Percentiles rank a stretch among this genome's conserved stretches.
phyloP scores from a whole-genome alignment of 208 protist species.

The Trypanosomatidae sp. region DNA sequence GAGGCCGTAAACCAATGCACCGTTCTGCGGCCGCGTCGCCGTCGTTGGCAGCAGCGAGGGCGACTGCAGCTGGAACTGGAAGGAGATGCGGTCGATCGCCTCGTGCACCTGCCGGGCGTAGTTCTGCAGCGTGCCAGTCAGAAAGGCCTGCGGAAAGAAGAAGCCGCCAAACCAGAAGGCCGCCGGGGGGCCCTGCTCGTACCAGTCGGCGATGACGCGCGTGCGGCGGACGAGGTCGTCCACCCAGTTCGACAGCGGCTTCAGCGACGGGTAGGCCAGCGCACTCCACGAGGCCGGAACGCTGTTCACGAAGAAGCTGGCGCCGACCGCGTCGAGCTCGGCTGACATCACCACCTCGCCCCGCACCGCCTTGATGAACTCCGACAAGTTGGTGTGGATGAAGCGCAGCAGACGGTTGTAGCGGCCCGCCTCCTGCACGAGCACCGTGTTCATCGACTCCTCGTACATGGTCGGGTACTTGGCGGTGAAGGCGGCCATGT shows the following conservation, averaged over 20 bases:
- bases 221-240: slow-evolving; percentile 93
- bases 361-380: slow-evolving; percentile 92
- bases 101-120: slow-evolving; percentile 93
- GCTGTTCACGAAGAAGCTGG: slow-evolving; percentile 95
- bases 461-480: slow-evolving; percentile 93
- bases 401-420: slow-evolving; percentile 95
- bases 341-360: slow-evolving; percentile 97
- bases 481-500: slow-evolving; percentile 71
- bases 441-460: slow-evolving; percentile 96
- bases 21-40: slow-evolving; percentile 40
- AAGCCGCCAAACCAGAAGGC: slow-evolving; percentile 97
- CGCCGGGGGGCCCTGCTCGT: slow-evolving; percentile 78
- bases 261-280: slow-evolving; percentile 96
- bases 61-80: slow-evolving; percentile 80
- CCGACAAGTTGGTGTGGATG: slow-evolving; percentile 86
- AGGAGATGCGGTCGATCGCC: slow-evolving; percentile 96
- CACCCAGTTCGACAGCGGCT: slow-evolving; percentile 96
- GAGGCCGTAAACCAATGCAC: slow-evolving; percentile 94
- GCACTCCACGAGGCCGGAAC: slow-evolving; percentile 88
- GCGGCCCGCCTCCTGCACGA: slow-evolving; percentile 92
- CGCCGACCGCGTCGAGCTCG: slow-evolving; percentile 94
- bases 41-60: slow-evolving; percentile 16
- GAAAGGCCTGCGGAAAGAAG: slow-evolving; percentile 98
- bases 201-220: slow-evolving; percentile 92
- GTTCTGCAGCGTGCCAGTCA: slow-evolving; percentile 97